Base-by-base conservation (phyloP, 495 filamentous ascomycete genomes). In the Daldinia vernicosa region DNA sequence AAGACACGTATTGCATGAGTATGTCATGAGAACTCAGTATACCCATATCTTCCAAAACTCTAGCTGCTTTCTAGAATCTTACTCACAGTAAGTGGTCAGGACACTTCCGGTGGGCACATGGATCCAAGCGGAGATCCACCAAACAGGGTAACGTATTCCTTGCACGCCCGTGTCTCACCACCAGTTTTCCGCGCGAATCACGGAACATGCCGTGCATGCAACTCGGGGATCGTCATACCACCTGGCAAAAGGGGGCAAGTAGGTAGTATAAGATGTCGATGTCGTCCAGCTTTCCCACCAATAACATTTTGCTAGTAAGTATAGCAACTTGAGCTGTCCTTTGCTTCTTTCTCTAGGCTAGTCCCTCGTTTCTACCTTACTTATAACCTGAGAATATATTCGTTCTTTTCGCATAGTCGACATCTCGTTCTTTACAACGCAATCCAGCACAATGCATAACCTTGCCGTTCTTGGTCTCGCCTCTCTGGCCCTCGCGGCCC, bases 51-150 rank as follows among this genome's bases (percentile, higher is more conserved):
- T 26, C 24, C 28, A 15, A 43, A 39, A 35, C 39, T 19, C 53
- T 17, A 22, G 15, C 22, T 47, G 28, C 33, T 22, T 7, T 58
- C 51, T 57, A 30, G 17, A 40, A 37, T 58, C 11, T 27, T 5
- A 39, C 24, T 30, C 56, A 53, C 43, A 19, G 9, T 5, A 24
- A 47, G 19, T 22, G 11, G 19, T 17, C 15, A 37, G 51, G 60
- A 33, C 24, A 12, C 22, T 9, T 24, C 43, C 66, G 60, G 43
- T 59, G 66, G 66, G 53, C 52, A 28, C 53, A 60, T 54, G 53
- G 58, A 60, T 60, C 24, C 27, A 26, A 51, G 40, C n/a, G 37
- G 27, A 50, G 67, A 61, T 61, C 61, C 62, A 65, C 67, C 12
- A 50, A 50, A 40, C 35, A 61, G 51, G 47, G 26, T 55, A 45